Conservation (phyloP, 345 rosid genomes). For the Punica granatum region DNA sequence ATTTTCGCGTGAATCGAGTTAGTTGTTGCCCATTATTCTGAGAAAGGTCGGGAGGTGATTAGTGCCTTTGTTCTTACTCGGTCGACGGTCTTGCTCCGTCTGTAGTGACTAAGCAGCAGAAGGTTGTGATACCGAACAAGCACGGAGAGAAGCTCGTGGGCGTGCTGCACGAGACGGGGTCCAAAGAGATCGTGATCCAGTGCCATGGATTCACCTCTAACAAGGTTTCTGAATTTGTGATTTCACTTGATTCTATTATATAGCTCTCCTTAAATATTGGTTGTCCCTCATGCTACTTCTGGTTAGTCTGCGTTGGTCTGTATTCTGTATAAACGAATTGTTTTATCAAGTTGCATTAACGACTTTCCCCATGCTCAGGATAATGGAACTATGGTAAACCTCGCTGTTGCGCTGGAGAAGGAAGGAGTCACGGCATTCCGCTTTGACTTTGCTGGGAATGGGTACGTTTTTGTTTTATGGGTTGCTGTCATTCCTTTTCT, state of each 20-base stretch:
- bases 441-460: constrained; percentile 83
- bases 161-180: constrained; percentile 63
- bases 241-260: not conserved
- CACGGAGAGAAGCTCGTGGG: constrained; percentile 74
- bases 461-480: constrained; percentile 28
- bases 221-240: constrained; percentile 34
- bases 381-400: constrained; percentile 36
- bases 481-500: no score
- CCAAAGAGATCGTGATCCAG: constrained; percentile 47
- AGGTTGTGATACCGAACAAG: constrained; percentile 42
- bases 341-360: no score
- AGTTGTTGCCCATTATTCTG: no score
- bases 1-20: no score
- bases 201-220: constrained; percentile 76
- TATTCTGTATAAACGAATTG: no score
- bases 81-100: no score
- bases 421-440: constrained; percentile 71
- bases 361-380: constrained; percentile 27
- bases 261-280: no score
- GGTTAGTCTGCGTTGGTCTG: no score
- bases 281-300: no score
- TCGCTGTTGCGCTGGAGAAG: constrained; percentile 57
- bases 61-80: no score
- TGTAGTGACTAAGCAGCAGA: constrained; percentile 28
- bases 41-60: no score